These are phyloP conservation scores for Aureobasidium sp. DNA, from an alignment of 2,329 filamentous ascomycete genomes.

Conservation along the genomic window DNA sequence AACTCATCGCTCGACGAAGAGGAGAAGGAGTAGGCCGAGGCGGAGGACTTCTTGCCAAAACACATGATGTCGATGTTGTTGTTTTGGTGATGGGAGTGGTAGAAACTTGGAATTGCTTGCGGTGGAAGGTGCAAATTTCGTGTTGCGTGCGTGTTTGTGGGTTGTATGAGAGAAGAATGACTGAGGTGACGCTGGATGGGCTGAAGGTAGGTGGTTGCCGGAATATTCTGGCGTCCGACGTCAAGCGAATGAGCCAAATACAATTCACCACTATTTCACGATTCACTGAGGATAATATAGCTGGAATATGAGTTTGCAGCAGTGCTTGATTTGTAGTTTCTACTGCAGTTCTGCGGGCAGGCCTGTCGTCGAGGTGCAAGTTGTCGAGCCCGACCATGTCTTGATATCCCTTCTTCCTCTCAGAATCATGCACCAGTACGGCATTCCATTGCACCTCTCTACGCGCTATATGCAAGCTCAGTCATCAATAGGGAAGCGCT, in stretches of 20 bases:
- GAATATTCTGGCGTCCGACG: not conserved
- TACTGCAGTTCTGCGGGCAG: too few relatives aligned
- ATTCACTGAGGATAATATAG: not conserved
- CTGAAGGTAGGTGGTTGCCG: not conserved
- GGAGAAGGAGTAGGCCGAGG: not conserved
- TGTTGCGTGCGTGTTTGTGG: not conserved
- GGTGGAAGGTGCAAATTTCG: not conserved
- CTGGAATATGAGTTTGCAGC: not conserved
- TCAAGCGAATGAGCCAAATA: not conserved
- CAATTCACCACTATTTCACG: not conserved
- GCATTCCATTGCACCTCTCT: not conserved
- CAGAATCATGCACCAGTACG: not conserved
- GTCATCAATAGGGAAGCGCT: not conserved
- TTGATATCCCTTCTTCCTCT: not conserved
- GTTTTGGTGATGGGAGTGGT: not conserved
- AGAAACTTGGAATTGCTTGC: not conserved
- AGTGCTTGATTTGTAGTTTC: not conserved
- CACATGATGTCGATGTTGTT: not conserved
- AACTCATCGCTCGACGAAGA: not conserved
- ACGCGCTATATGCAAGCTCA: not conserved
- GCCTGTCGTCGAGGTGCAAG: not conserved
- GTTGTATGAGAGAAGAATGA: not conserved
- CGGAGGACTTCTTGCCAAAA: not conserved
- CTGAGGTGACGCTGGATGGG: not conserved
- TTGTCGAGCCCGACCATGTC: not conserved